Conservation (phyloP, 2,329 filamentous ascomycete species). For the Dissoconium aciculare region DNA sequence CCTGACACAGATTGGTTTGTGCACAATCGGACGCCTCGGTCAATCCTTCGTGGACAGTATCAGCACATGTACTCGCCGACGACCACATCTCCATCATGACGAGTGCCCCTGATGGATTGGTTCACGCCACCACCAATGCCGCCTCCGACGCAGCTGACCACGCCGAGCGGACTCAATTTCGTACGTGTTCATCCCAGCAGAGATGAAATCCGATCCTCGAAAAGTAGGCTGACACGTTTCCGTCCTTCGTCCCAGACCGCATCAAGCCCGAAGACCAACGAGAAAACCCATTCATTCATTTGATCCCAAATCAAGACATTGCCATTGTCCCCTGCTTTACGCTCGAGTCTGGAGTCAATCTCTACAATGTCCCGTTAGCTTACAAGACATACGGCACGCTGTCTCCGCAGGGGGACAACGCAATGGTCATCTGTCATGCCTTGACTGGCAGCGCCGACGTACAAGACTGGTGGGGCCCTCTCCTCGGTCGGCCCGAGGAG, state of each 20-base stretch:
- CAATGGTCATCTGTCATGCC: slow-evolving; percentile 62
- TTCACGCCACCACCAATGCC: slow-evolving; percentile 16
- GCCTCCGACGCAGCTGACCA: too few species aligned
- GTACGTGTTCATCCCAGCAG: too few species aligned
- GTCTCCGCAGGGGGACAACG: slow-evolving; percentile 43
- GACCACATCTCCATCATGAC: slow-evolving; percentile 11
- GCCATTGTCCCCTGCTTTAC: slow-evolving; percentile 78
- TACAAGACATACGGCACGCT: slow-evolving; percentile 49
- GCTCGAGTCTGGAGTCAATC: slow-evolving; percentile 76
- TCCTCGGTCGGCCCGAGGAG: slow-evolving; percentile 61
- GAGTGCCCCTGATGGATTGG: slow-evolving; percentile 16
- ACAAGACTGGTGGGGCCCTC: slow-evolving; percentile 74
- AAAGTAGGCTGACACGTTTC: too few species aligned
- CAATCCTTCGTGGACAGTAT: too few species aligned
- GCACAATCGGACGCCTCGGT: too few species aligned
- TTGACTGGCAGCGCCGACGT: slow-evolving; percentile 76
- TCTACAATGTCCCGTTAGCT: slow-evolving; percentile 57
- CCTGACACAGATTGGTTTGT: too few species aligned
- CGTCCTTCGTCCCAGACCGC: slow-evolving; percentile 18
- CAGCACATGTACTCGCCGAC: too few species aligned
- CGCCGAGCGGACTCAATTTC: too few species aligned
- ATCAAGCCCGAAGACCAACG: slow-evolving; percentile 41
- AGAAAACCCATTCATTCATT: slow-evolving; percentile 76
- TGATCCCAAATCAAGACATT: slow-evolving; percentile 81
- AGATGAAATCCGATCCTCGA: too few species aligned